phyloP scores from a whole-genome alignment of 176 grass and related monocot species.

The Tillandsia fasciculata region DNA sequence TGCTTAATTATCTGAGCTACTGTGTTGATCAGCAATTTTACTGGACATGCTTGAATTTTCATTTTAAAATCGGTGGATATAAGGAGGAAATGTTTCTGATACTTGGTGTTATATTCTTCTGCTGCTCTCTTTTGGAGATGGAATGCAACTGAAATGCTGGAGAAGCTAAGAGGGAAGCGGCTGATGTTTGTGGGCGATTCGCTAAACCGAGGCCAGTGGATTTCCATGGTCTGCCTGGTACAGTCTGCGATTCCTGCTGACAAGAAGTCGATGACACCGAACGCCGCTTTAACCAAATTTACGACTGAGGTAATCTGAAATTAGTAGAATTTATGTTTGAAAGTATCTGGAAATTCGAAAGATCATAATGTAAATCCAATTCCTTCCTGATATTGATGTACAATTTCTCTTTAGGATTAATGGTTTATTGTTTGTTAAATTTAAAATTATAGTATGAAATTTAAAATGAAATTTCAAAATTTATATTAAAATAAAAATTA shows the following conservation, averaged over 20 bases:
- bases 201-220: conserved; percentile 17
- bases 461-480: too few species aligned
- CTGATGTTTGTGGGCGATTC: conserved; percentile 23
- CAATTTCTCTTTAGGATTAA: neutral
- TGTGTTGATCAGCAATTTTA: too few species aligned
- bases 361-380: neutral
- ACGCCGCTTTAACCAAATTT: conserved; percentile 9
- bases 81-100: neutral
- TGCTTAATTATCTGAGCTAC: too few species aligned
- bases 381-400: neutral
- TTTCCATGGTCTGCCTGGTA: conserved; percentile 19
- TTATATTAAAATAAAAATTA: too few species aligned
- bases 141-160: conserved; percentile 16
- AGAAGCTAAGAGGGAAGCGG: conserved; percentile 14
- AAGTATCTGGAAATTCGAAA: neutral
- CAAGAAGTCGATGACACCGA: conserved; percentile 11
- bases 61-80: neutral
- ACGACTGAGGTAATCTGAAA: neutral
- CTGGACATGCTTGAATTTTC: neutral
- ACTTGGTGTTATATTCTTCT: neutral
- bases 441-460: too few species aligned
- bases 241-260: conserved; percentile 5
- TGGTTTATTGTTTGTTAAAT: neutral
- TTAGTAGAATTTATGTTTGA: neutral
- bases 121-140: neutral